Base-by-base conservation (phyloP, 495 filamentous ascomycete species). In the Apiosordaria backusii region DNA sequence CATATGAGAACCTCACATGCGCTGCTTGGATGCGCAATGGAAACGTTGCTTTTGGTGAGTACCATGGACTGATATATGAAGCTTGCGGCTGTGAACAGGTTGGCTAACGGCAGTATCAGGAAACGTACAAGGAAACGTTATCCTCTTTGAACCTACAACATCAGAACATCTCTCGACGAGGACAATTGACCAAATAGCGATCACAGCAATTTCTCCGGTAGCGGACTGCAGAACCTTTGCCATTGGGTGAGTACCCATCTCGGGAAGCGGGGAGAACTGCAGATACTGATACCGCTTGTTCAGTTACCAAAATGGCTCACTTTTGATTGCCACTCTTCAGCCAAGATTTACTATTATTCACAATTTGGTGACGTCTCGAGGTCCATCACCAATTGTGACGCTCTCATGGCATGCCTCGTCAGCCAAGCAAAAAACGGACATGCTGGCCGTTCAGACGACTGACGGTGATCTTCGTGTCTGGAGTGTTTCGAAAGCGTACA, bases 11-110 rank as follows among this genome's bases (percentile, higher is more conserved):
- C 66, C 84, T 99, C 63, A 86, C 85, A 50, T 88, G 91, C 58
- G 95, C 95, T 57, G 83, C 90, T 19, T 99, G 94, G 93, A 97
- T 99, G 95, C 86, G 89, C 58, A 97, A 97, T 81, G 95, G 96
- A 50, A 96, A 97, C 83, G 87, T 99, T 65, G 94, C 92, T 61
- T 97, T 98, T 81, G 95, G 94, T 97, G 82, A 75, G 84, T 72
- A 25, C 19, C 23, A 60, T 35, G 35, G 35, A 13, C 16, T 66
- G 63, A 21, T 62, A 52, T 2, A 45, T 7, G 55, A 6, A 7
- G 4, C 58, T 57, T 66, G 53, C 25, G 25, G 64, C n/a, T 35
- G 63, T 57, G 63, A 60, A 57, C 21, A 4, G 52, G 54, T 40
- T 66, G 61, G 53, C 61, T 69, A 61, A 66, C 67, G n/a, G 21